Evolutionary conservation across 1,139 yeast genomes (phyloP), one percentile per base, ranked within the genome.

Genomic region (Diutina siamensis): DNA sequence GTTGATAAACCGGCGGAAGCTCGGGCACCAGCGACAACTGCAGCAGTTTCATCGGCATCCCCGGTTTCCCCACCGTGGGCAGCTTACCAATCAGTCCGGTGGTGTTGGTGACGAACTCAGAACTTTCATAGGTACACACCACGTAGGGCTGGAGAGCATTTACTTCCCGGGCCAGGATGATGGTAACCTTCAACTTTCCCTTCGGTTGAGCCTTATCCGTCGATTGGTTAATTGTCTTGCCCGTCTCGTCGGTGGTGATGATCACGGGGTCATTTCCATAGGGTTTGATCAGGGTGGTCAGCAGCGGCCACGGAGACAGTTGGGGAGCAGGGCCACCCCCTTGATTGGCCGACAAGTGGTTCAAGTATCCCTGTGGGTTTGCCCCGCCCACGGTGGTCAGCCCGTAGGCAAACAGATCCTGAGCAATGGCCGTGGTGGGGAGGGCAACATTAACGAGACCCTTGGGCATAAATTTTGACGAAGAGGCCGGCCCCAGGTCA

Each of bases 71-170:
- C 17, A 8, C 19, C 3, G 22, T 22, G 17, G 71, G 68, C 18
- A 65, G 59, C 49, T 68, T 73, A 34, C 74, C 79, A 52, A 71
- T 71, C 28, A 82, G 74, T 51, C 78, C 83, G 2, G 94, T 88
- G 15, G 92, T 89, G 51, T 80, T 79, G 25, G 95, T 80, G 50
- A 89, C 88, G 53, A 82, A 85, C 64, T 89, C 97, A 1, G 95
- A 83, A 51, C 94, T 83, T 59, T 88, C 96, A 65, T 85, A 89
- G 1, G 95, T 85, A 61, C 95, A 86, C 32, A 89, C 96, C 21
- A 86, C 96, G 60, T 89, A 89, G 2, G 96, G 96, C 55, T 78
- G 82, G 8, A 87, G 73, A 42, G 63, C 76, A 42, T 72, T 66
- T 50, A 88, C 68, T 53, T 78, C 81, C 49, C 72, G 74, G 2